Conservation (phyloP, 1,284 basidiomycete species). For the Irpex rosettiformis region DNA sequence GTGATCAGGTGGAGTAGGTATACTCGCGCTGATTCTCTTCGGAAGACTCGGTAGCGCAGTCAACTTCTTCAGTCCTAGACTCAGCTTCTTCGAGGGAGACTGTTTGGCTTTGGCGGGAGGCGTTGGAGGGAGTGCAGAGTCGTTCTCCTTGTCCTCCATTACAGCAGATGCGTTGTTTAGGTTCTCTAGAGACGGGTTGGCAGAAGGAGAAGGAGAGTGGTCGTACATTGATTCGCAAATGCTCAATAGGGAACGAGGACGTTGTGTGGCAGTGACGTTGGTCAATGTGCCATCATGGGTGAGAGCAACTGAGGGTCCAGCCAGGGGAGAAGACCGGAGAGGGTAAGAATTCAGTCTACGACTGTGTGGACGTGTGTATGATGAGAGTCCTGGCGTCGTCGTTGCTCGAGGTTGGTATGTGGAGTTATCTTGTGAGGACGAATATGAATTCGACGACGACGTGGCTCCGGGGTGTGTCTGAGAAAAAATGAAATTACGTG, state of each 20-base stretch:
- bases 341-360: slow-evolving; percentile 7
- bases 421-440: neutral
- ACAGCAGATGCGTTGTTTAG: neutral
- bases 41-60: slow-evolving; percentile 9
- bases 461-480: neutral
- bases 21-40: neutral
- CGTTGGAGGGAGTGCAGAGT: neutral
- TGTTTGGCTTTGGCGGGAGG: slow-evolving; percentile 6
- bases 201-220: slow-evolving; percentile 4
- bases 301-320: slow-evolving; percentile 26
- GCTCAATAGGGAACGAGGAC: slow-evolving; percentile 13
- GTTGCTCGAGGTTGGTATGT: neutral
- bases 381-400: neutral
- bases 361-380: neutral
- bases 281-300: slow-evolving; percentile 17
- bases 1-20: neutral
- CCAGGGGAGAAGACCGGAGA: slow-evolving; percentile 27
- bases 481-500: neutral
- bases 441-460: neutral
- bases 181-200: neutral
- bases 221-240: slow-evolving; percentile 12
- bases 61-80: slow-evolving; percentile 13
- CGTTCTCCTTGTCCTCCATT: neutral
- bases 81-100: neutral
- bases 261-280: slow-evolving; percentile 4